These are phyloP conservation scores for Paraleonurus japonicus DNA, from an alignment of 257 asterid species.

Conservation along the genomic window DNA sequence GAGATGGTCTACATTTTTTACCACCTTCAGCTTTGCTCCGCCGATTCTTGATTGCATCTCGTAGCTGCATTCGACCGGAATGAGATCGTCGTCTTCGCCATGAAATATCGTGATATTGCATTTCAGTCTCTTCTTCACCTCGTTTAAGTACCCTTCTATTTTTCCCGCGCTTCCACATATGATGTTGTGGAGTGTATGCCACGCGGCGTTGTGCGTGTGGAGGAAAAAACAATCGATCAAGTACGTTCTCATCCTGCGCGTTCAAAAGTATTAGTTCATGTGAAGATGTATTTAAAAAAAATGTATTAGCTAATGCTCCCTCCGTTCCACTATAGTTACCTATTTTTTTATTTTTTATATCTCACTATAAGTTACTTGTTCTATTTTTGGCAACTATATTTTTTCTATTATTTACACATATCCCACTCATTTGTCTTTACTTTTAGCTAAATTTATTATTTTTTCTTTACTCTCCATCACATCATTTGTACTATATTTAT, in stretches of 20 bases:
- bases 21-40: slow-evolving; percentile 61
- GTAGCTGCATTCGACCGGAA: slow-evolving; percentile 89
- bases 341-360: too few species aligned
- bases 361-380: too few species aligned
- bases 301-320: too few species aligned
- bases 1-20: slow-evolving; percentile 75
- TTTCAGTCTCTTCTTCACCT: slow-evolving; percentile 45
- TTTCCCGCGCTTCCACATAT: slow-evolving; percentile 84
- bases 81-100: slow-evolving; percentile 76
- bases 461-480: too few species aligned
- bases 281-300: too few species aligned
- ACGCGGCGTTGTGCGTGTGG: slow-evolving; percentile 93
- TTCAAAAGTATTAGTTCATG: too few species aligned
- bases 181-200: slow-evolving; percentile 96
- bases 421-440: too few species aligned
- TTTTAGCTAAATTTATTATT: too few species aligned
- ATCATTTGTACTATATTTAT: too few species aligned
- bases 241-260: slow-evolving; percentile 80
- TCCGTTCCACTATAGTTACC: too few species aligned
- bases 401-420: too few species aligned
- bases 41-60: slow-evolving; percentile 59
- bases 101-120: slow-evolving; percentile 65
- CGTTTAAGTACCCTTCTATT: slow-evolving; percentile 72
- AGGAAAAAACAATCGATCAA: slow-evolving; percentile 84
- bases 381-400: too few species aligned